Base-by-base conservation (phyloP, 192 early-diverging fungal genomes). In the Umbelopsis isabellina region DNA sequence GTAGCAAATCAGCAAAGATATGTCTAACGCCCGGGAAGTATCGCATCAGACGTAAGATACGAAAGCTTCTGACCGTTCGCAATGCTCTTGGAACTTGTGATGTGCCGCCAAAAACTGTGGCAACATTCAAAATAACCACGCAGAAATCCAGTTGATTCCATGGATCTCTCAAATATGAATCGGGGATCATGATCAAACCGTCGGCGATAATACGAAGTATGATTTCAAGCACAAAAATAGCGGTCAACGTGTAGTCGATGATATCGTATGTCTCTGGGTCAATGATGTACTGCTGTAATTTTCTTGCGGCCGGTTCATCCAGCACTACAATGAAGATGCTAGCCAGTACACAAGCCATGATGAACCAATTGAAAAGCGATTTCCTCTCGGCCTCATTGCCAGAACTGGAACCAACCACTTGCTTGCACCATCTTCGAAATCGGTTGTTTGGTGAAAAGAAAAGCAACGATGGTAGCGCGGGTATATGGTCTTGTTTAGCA, bases 81-180 rank as follows among this genome's bases (percentile, higher is more conserved):
- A 83, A 68, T n/a, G 71, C 71, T 18, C 81, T 75, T 12, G 80
- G 80, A 4, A 77, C 53, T 35, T 79, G 48, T 7, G 68, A 73
- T 10, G 71, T 16, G 4, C 67, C 72, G 64, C 78, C 67, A 13
- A 82, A 65, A 5, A 83, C 61, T 3, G 79, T 83, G 20, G 80
- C 71, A 12, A 73, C 22, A 35, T 83, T 82, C 2, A 88, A 64
- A 0, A 83, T 64, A 0, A 84, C 71, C 12, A 88, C 85, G 61
- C 78, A 77, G 41, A 88, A 80, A 51, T 88, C 86, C 30, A 86
- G 72, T 33, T 73, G 27, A 58, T 88, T 88, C 86, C 86, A 88
- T 3, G 81, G 65, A 61, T 78, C 72, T 41, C 75, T 70, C 27
- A 88, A 35, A 65, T 85, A 84, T 0, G 84, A 83, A 48, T 83